phyloP scores from a whole-genome alignment of 2,329 filamentous ascomycete genomes.

The Seiridium cupressi region DNA sequence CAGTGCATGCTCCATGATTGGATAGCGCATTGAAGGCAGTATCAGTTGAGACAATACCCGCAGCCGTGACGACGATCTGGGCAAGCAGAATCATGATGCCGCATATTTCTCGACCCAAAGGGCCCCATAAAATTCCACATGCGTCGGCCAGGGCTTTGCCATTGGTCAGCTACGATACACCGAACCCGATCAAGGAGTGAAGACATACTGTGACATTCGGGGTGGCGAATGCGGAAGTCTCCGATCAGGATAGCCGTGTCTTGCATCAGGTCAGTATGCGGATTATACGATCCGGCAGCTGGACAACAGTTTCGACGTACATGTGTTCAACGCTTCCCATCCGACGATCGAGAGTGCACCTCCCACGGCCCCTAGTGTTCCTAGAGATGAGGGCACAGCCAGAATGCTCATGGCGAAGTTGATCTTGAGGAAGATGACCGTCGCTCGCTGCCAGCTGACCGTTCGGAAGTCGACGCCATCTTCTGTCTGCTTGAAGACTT shows the following conservation, averaged over 20 bases:
- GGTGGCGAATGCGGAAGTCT: constrained; percentile 23
- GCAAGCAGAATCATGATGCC: constrained; percentile 21
- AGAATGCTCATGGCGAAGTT: constrained; percentile 26
- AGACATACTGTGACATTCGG: constrained; percentile 19
- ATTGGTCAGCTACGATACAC: constrained; percentile 1
- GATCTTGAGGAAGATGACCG: constrained; percentile 37
- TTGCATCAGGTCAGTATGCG: too few species aligned
- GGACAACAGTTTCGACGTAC: neutral
- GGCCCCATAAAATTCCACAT: constrained; percentile 20
- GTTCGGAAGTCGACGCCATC: constrained; percentile 28
- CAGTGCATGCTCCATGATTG: constrained; percentile 21
- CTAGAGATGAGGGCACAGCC: constrained; percentile 14
- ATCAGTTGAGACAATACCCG: constrained; percentile 17
- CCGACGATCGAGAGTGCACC: constrained; percentile 33
- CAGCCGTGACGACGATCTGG: constrained; percentile 21
- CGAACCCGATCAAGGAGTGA: neutral
- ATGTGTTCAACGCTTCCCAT: constrained; percentile 27
- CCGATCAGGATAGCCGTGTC: constrained; percentile 18
- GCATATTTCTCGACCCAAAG: constrained; percentile 20
- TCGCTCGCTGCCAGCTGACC: constrained; percentile 36
- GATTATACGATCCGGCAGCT: too few species aligned
- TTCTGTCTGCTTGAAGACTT: constrained; percentile 23
- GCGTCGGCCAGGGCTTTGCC: constrained; percentile 20
- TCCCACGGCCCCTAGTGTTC: constrained; percentile 18
- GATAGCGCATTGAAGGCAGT: constrained; percentile 24